These are phyloP conservation scores for Starmerella gropengiesseri DNA, from an alignment of 805 yeast genomes.

Conservation along the genomic window DNA sequence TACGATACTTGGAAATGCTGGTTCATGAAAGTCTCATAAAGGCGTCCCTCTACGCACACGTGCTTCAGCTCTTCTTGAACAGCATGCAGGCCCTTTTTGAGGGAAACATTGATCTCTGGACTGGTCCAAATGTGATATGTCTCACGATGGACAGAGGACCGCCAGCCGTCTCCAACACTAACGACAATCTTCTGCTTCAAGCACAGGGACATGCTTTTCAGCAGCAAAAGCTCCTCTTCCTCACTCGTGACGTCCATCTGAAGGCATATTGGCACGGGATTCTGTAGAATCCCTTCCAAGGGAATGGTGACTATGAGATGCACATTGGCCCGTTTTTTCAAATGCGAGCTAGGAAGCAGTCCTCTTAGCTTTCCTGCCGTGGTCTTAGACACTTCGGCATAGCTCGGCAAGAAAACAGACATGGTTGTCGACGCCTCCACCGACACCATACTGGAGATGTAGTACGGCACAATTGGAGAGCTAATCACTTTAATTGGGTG, in stretches of 20 bases:
- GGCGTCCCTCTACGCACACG: conserved; percentile 7
- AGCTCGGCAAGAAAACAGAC: conserved; percentile 15
- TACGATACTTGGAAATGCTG: conserved; percentile 16
- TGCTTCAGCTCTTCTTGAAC: conserved; percentile 9
- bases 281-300: conserved; percentile 15
- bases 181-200: conserved; percentile 18
- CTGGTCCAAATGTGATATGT: not conserved
- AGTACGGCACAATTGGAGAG: conserved; percentile 4
- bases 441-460: not conserved
- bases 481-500: conserved; percentile 13
- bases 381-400: conserved; percentile 12
- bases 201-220: conserved; percentile 5
- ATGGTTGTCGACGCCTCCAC: not conserved
- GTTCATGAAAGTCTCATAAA: conserved; percentile 15
- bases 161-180: conserved; percentile 17
- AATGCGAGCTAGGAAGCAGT: conserved; percentile 12
- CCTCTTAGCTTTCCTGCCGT: conserved; percentile 15
- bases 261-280: conserved; percentile 9
- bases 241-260: conserved; percentile 8
- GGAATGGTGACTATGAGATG: conserved; percentile 10
- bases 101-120: not conserved
- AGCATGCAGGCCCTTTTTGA: conserved; percentile 14
- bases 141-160: conserved; percentile 10
- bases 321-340: conserved; percentile 8
- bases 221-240: conserved; percentile 10